Conservation (phyloP, 202 grass and related monocot genomes). For the Digitaria exilis region DNA sequence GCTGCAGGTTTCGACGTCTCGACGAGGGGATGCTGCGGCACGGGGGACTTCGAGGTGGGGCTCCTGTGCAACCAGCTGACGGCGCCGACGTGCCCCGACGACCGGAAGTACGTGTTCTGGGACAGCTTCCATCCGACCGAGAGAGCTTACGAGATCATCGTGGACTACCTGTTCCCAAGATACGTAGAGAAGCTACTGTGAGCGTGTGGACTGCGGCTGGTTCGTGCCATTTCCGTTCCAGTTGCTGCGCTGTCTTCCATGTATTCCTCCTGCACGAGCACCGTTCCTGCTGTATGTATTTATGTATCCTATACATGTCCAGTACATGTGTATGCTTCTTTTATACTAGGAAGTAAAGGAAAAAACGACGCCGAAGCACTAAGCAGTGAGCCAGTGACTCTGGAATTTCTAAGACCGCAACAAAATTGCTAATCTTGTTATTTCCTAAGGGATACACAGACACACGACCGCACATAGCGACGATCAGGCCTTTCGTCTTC, state of each 20-base stretch:
- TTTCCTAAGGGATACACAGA: neutral
- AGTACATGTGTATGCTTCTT: too few relatives aligned
- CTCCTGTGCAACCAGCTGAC: constrained; percentile 46
- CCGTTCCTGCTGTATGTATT: too few relatives aligned
- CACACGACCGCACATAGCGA: too few relatives aligned
- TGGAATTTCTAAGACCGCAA: too few relatives aligned
- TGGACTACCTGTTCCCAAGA: constrained; percentile 48
- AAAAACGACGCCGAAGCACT: too few relatives aligned
- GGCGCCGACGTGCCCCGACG: constrained; percentile 46
- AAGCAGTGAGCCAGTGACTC: too few relatives aligned
- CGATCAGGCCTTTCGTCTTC: too few relatives aligned
- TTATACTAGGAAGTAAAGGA: too few relatives aligned
- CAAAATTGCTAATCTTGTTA: too few relatives aligned
- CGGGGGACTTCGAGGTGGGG: constrained; percentile 30
- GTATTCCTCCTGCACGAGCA: too few relatives aligned
- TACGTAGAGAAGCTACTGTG: constrained; percentile 43
- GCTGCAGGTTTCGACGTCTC: constrained; percentile 41
- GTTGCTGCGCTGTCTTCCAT: neutral
- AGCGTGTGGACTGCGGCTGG: neutral
- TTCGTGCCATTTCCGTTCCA: neutral
- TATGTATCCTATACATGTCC: too few relatives aligned
- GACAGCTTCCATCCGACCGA: constrained; percentile 48
- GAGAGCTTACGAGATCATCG: constrained; percentile 38
- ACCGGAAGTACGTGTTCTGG: constrained; percentile 50
- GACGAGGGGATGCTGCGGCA: constrained; percentile 47